Evolutionary conservation across 768 basidiomycete species (phyloP).

Genomic region (Cystobasidium tubakii): DNA sequence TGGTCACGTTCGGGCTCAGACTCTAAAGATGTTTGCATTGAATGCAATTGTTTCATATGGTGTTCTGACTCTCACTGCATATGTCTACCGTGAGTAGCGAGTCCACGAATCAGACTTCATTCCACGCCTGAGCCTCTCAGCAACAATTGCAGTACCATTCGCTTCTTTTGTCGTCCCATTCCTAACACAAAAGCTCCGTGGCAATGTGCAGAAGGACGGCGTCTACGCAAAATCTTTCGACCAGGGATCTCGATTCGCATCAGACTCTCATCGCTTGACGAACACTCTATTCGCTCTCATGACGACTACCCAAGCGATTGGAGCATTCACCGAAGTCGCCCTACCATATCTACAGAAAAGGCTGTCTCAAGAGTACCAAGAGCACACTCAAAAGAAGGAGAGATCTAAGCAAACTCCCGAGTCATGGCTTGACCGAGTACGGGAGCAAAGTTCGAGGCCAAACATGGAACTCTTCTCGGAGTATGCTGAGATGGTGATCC

Average conservation of each 20-base stretch:
- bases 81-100: slow-evolving; percentile 72
- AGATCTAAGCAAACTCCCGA: slow-evolving; percentile 57
- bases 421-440: slow-evolving; percentile 69
- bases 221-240: neutral
- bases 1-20: slow-evolving; percentile 69
- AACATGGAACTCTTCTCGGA: slow-evolving; percentile 75
- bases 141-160: slow-evolving; percentile 45
- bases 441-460: slow-evolving; percentile 70
- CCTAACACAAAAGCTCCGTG: slow-evolving; percentile 37
- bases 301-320: slow-evolving; percentile 59
- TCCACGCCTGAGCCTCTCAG: too few relatives aligned
- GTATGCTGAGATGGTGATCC: slow-evolving; percentile 83
- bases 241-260: slow-evolving; percentile 56
- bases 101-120: too few relatives aligned
- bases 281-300: slow-evolving; percentile 90
- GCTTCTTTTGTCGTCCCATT: slow-evolving; percentile 42
- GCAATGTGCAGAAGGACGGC: slow-evolving; percentile 22
- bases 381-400: slow-evolving; percentile 41
- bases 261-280: slow-evolving; percentile 58
- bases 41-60: slow-evolving; percentile 85
- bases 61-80: slow-evolving; percentile 80
- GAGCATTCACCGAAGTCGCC: slow-evolving; percentile 70
- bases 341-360: slow-evolving; percentile 70
- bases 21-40: slow-evolving; percentile 77
- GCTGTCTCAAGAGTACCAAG: slow-evolving; percentile 47